Evolutionary conservation across 768 basidiomycete genomes (phyloP).

Genomic region (Coprinellus micaceus): DNA sequence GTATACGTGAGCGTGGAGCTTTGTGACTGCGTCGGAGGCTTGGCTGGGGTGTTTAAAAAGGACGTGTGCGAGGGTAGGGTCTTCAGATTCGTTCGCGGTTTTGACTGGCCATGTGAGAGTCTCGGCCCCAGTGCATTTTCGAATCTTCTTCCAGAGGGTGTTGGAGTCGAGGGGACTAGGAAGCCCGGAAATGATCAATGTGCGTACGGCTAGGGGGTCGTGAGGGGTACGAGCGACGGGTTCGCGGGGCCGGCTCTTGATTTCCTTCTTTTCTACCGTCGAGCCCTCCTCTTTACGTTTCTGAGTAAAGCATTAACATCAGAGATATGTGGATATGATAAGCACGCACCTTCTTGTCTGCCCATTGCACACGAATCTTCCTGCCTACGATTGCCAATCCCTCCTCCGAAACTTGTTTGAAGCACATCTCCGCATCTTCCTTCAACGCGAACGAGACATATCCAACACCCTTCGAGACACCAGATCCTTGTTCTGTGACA

Average conservation of each 20-base stretch:
- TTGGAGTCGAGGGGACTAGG: slow-evolving; percentile 61
- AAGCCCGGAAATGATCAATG: slow-evolving; percentile 73
- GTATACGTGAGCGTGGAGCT: slow-evolving; percentile 90
- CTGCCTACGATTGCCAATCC: slow-evolving; percentile 66
- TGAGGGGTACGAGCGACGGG: slow-evolving; percentile 36
- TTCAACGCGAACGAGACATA: slow-evolving; percentile 89
- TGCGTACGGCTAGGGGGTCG: slow-evolving; percentile 83
- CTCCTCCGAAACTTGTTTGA: slow-evolving; percentile 59
- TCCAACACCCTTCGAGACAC: slow-evolving; percentile 89
- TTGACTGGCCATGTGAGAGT: slow-evolving; percentile 69
- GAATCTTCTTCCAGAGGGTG: slow-evolving; percentile 78
- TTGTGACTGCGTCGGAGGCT: slow-evolving; percentile 68
- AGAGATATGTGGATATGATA: slow-evolving; percentile 2
- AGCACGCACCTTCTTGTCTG: slow-evolving; percentile 63
- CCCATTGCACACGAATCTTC: slow-evolving; percentile 74
- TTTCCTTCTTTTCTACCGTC: slow-evolving; percentile 31
- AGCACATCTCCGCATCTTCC: slow-evolving; percentile 81
- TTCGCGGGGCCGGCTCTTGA: slow-evolving; percentile 20
- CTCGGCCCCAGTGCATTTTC: slow-evolving; percentile 75
- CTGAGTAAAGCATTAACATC: neutral
- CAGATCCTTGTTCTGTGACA: slow-evolving; percentile 72
- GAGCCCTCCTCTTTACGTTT: slow-evolving; percentile 40
- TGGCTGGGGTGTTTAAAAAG: slow-evolving; percentile 64
- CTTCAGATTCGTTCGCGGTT: slow-evolving; percentile 40
- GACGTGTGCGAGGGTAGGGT: slow-evolving; percentile 58